A percentile compares a stretch with the other conserved stretches of the same genome.
Conservation (phyloP, 306 rosid species). For the Vachellia pachyceras region DNA sequence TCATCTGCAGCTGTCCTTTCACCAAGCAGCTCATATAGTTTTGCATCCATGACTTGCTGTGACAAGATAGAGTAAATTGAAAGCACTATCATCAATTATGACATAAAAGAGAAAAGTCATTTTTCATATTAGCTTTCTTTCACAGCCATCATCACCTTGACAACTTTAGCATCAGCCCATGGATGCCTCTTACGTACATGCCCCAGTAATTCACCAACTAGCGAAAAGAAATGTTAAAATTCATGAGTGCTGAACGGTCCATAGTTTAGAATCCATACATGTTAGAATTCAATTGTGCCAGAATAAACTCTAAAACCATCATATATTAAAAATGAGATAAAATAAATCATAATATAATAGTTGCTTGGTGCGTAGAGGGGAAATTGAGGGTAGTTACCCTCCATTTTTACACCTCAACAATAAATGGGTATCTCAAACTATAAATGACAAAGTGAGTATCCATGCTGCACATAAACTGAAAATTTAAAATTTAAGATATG, state of each 20-base stretch:
- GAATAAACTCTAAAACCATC: not conserved
- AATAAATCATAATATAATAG: not conserved
- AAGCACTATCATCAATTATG: slow-evolving; percentile 1
- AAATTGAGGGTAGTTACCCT: not conserved
- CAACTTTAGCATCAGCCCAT: slow-evolving; percentile 97
- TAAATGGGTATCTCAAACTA: slow-evolving; percentile 4
- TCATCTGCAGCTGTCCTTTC: slow-evolving; percentile 90
- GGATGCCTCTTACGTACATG: slow-evolving; percentile 82
- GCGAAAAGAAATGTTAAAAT: slow-evolving; percentile 17
- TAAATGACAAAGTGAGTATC: not conserved
- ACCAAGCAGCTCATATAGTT: slow-evolving; percentile 79
- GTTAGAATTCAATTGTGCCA: not conserved
- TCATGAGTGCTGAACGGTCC: slow-evolving; percentile 3
- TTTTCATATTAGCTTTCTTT: not conserved
- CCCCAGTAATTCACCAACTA: slow-evolving; percentile 92
- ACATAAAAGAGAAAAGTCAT: slow-evolving; percentile 26
- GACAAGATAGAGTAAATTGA: slow-evolving; percentile 23
- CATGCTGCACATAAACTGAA: not conserved
- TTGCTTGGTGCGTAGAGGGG: not conserved
- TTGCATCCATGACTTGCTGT: slow-evolving; percentile 77
- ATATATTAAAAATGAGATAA: not conserved
- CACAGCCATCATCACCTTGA: slow-evolving; percentile 63
- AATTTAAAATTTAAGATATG: not conserved
- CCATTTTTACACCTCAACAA: not conserved
- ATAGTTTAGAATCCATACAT: no score